These are phyloP conservation scores for Penicillium sp. DNA, from an alignment of 2,329 filamentous ascomycete genomes.

Conservation along the genomic window DNA sequence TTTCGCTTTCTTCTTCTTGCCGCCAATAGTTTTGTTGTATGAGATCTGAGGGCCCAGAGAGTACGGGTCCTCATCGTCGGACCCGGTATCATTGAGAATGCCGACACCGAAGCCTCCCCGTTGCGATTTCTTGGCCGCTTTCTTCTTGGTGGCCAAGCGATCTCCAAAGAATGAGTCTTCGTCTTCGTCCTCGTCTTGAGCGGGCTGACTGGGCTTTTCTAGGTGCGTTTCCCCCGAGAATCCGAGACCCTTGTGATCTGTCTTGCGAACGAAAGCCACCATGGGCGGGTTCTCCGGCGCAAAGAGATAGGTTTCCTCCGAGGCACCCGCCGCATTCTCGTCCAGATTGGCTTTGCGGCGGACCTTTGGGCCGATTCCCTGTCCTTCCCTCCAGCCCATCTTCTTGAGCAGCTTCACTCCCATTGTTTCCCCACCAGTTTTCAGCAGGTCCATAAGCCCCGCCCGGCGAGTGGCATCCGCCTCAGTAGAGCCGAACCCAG, in stretches of 20 bases:
- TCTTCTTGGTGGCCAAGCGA: slow-evolving; percentile 33
- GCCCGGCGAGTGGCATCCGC: slow-evolving; percentile 55
- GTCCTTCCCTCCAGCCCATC: slow-evolving; percentile 96
- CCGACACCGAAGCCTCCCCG: slow-evolving; percentile 81
- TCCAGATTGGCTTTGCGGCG: slow-evolving; percentile 71
- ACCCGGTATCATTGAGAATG: slow-evolving; percentile 86
- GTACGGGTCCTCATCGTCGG: slow-evolving; percentile 93
- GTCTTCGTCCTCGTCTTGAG: slow-evolving; percentile 23
- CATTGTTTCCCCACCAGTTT: slow-evolving; percentile 75
- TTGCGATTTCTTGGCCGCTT: slow-evolving; percentile 55
- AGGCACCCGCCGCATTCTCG: slow-evolving; percentile 45
- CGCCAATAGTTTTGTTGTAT: slow-evolving; percentile 79
- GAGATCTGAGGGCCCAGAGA: slow-evolving; percentile 87
- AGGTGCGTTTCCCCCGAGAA: slow-evolving; percentile 45
- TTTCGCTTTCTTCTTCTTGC: slow-evolving; percentile 75
- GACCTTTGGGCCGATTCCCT: slow-evolving; percentile 87
- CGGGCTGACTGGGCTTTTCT: slow-evolving; percentile 15
- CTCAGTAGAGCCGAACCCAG: slow-evolving; percentile 70
- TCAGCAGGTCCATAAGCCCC: slow-evolving; percentile 71
- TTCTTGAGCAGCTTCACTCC: slow-evolving; percentile 79
- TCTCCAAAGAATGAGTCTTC: slow-evolving; percentile 39
- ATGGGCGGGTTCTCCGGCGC: slow-evolving; percentile 77
- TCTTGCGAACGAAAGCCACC: slow-evolving; percentile 52
- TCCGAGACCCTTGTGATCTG: slow-evolving; percentile 49
- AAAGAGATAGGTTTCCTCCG: slow-evolving; percentile 68